phyloP scores from a whole-genome alignment of 2,329 filamentous ascomycete genomes.

The Aspergillus texensis region DNA sequence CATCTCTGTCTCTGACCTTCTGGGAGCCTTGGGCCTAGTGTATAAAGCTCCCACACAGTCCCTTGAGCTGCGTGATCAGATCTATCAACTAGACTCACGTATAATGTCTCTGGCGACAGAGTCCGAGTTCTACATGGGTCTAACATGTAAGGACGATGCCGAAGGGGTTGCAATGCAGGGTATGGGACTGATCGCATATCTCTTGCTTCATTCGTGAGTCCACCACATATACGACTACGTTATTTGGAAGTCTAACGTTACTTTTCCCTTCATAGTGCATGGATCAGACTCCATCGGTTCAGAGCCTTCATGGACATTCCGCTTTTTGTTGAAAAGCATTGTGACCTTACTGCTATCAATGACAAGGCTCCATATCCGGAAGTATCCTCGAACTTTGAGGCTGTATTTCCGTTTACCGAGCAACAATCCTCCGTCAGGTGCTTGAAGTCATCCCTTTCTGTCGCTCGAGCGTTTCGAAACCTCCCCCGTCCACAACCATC shows the following conservation, averaged over 20 bases:
- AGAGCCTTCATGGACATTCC: conserved; percentile 29
- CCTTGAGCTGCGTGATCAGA: neutral
- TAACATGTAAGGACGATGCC: neutral
- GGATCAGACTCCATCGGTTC: conserved; percentile 25
- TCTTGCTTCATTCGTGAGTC: neutral
- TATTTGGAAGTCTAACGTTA: neutral
- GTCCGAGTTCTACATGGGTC: neutral
- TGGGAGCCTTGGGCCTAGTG: neutral
- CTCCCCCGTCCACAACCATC: conserved; percentile 13
- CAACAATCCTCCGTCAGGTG: conserved; percentile 25
- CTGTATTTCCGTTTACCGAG: conserved; percentile 25
- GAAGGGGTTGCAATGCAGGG: neutral
- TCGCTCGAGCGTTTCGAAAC: conserved; percentile 19
- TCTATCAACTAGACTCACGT: neutral
- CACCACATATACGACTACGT: neutral
- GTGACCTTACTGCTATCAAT: conserved; percentile 26
- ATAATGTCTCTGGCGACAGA: neutral
- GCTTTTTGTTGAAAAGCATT: conserved; percentile 25
- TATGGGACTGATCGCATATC: neutral
- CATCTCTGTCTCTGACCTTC: neutral
- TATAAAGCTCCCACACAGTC: neutral
- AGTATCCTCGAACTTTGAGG: neutral
- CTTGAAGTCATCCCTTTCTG: conserved; percentile 22
- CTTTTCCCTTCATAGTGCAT: conserved; percentile 11
- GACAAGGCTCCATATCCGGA: conserved; percentile 5